Percentiles rank a stretch among this genome's conserved stretches.
phyloP scores from a whole-genome alignment of 257 asterid genomes.

The Fraxinus excelsior region DNA sequence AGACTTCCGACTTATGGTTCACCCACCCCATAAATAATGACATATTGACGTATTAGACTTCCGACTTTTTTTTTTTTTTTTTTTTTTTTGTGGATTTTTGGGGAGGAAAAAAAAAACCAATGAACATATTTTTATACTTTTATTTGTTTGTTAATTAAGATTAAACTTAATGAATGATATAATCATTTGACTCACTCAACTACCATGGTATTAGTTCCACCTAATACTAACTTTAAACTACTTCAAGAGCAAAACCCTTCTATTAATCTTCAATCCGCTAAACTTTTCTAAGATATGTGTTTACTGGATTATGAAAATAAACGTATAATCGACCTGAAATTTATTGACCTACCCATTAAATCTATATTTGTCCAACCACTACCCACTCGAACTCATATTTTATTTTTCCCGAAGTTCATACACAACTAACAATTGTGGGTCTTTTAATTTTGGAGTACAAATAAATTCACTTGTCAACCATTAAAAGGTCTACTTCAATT shows the following conservation, averaged over 20 bases:
- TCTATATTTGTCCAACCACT: background rate
- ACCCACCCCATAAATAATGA: slow-evolving; percentile 1
- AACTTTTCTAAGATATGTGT: background rate
- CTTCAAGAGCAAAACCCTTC: background rate
- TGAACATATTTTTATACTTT: background rate
- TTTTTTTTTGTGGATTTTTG: too few relatives aligned
- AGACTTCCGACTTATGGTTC: background rate
- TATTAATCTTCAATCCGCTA: background rate
- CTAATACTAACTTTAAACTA: background rate
- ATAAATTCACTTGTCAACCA: background rate
- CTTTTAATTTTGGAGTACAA: background rate
- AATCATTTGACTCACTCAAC: slow-evolving; percentile 5
- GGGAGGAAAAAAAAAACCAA: too few relatives aligned
- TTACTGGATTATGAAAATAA: too few relatives aligned
- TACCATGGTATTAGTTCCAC: background rate
- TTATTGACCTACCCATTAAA: background rate
- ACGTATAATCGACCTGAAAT: background rate
- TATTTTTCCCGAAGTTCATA: slow-evolving; percentile 4
- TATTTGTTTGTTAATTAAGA: slow-evolving; percentile 8
- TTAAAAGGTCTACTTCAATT: background rate
- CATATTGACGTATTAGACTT: too few relatives aligned
- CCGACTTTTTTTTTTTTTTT: too few relatives aligned
- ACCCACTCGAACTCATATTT: background rate
- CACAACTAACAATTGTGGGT: background rate
- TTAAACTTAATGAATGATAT: background rate